Evolutionary conservation across 371 early-diverging fungal species (phyloP).

Genomic region (Rhizopus stolonifer): DNA sequence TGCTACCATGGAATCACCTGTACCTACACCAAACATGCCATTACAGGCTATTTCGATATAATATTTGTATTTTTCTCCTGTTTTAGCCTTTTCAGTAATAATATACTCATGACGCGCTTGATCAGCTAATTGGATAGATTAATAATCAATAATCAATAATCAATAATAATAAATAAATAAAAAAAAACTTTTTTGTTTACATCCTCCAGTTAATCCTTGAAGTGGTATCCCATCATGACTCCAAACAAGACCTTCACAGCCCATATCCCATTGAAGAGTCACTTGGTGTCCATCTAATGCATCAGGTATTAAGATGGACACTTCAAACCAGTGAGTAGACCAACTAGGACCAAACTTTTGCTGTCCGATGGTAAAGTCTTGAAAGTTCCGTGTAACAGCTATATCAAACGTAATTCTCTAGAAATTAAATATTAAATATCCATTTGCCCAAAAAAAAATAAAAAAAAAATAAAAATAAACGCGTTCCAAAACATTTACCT

Average conservation of each 20-base stretch:
- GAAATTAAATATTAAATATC: not conserved
- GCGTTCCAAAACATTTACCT: constrained; percentile 33
- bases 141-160: not conserved
- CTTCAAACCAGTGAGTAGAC: constrained; percentile 91
- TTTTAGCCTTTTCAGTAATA: constrained; percentile 60
- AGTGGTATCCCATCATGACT: constrained; percentile 76
- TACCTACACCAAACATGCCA: constrained; percentile 87
- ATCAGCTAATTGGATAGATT: too few relatives aligned
- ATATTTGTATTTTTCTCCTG: constrained; percentile 65
- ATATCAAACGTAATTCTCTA: constrained; percentile 47
- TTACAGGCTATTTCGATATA: constrained; percentile 94
- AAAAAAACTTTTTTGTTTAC: constrained; percentile 7
- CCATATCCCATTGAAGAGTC: constrained; percentile 80
- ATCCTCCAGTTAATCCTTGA: constrained; percentile 88
- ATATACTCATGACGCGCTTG: constrained; percentile 78
- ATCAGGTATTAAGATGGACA: constrained; percentile 65
- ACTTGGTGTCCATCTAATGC: constrained; percentile 67
- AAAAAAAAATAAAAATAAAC: too few relatives aligned
- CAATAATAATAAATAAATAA: not conserved
- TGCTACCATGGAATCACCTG: constrained; percentile 66
- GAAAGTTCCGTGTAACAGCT: constrained; percentile 42
- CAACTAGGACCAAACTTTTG: constrained; percentile 53
- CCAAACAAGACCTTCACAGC: constrained; percentile 90
- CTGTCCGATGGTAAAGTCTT: constrained; percentile 25
- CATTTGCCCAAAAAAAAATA: not conserved